Percentiles rank a stretch among this genome's conserved stretches.
Evolutionary conservation across 2,329 filamentous ascomycete genomes (phyloP).

Genomic region (Colletotrichum gigasporum): DNA sequence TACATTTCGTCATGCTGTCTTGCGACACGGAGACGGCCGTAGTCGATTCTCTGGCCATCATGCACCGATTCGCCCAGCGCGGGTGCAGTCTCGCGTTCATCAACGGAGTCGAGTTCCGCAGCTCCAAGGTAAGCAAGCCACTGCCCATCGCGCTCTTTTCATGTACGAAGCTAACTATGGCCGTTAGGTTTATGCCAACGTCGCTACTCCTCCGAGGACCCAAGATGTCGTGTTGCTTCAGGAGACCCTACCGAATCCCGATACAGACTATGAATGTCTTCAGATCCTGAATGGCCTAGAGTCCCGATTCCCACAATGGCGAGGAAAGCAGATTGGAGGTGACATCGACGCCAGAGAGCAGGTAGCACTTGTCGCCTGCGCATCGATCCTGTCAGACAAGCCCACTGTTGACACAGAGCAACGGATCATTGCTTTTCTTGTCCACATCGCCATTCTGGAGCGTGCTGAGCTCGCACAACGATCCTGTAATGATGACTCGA

Average conservation of each 20-base stretch:
- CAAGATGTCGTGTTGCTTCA: too few species aligned
- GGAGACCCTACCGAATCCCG: not conserved
- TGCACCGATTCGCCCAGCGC: slow-evolving; percentile 62
- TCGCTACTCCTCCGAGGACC: not conserved
- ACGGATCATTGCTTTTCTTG: slow-evolving; percentile 9
- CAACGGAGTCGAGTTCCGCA: slow-evolving; percentile 69
- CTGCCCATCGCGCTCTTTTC: too few species aligned
- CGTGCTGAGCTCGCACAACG: not conserved
- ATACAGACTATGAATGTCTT: not conserved
- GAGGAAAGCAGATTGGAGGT: not conserved
- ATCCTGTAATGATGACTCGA: not conserved
- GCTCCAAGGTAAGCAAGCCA: slow-evolving; percentile 71
- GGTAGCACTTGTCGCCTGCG: not conserved
- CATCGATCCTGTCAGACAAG: not conserved
- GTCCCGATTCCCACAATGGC: not conserved
- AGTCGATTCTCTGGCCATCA: slow-evolving; percentile 51
- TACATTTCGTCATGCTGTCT: slow-evolving; percentile 70
- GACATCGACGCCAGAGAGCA: not conserved
- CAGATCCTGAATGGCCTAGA: not conserved
- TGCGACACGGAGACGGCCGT: not conserved
- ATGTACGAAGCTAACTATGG: not conserved
- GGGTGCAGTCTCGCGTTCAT: slow-evolving; percentile 71
- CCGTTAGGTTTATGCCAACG: not conserved
- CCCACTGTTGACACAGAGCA: not conserved
- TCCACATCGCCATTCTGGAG: slow-evolving; percentile 4